Evolutionary conservation across 2,329 filamentous ascomycete species (phyloP), one percentile per base, ranked within the genome.

Genomic region (Bertia moriformis): DNA sequence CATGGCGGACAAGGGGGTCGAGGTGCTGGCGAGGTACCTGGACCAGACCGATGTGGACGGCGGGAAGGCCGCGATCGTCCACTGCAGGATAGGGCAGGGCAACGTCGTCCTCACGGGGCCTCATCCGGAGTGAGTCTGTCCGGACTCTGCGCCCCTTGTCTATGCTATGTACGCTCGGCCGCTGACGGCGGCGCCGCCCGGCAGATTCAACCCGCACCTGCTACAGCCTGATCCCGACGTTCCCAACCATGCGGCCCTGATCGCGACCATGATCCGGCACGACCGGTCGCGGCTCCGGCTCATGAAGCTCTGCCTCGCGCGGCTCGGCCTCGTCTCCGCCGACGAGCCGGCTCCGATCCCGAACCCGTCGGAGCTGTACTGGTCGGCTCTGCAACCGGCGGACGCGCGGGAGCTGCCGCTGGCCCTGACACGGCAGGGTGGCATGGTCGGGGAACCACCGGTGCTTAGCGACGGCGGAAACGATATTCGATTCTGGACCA

Each of bases 101-200:
- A 73, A 73, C 29, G 85, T 75, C 1, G 60, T 96, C 4, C 59
- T 98, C 14, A 91, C 83, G 1, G 87, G 88, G 0, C 84, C 87
- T 29, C 91, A 98, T 66, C 89, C 89, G 38, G 91, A 98, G 84
- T 93, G 43, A 39, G n/a, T n/a, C n/a, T n/a, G n/a, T n/a, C 33
- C 18, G n/a, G 29, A 41, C 51, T 40, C 49, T 4, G 10, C 4
- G 15, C 14, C 41, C 14, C 15, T 18, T 30, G 20, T 18, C 19
- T 48, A 18, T n/a, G 24, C 42, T 38, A 39, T n/a, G 54, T 45
- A 38, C 38, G 38, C 39, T 30, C 10, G n/a, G n/a, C n/a, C n/a
- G n/a, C n/a, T n/a, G n/a, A n/a, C n/a, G n/a, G n/a, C n/a, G n/a
- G n/a, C n/a, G n/a, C n/a, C n/a, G n/a, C n/a, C n/a, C n/a, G n/a